Base-by-base conservation (phyloP, 768 basidiomycete species). In the Boletus subparvulus region DNA sequence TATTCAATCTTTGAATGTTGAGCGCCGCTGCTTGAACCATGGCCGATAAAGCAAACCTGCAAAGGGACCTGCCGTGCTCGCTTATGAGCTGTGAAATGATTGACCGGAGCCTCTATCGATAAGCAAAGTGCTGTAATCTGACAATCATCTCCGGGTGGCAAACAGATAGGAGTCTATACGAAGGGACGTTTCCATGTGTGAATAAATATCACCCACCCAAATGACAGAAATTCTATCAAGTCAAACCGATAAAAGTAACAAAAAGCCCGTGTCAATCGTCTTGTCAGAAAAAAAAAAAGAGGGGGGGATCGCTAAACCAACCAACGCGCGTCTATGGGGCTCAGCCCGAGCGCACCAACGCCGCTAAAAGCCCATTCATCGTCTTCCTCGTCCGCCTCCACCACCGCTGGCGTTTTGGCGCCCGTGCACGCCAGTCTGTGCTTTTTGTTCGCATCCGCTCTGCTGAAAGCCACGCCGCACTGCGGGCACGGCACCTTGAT, bases 361-460 rank as follows among this genome's bases (percentile, higher is more conserved):
- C 58, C 63, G 54, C 60, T 37, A 37, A n/a, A 24, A 44, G 42
- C 26, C 47, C 53, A 17, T 42, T 37, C 42, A 9, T 37, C 16
- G 37, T 46, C 54, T 43, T 52, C 44, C 24, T 47, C 52, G n/a
- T 17, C 16, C 9, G 14, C 46, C 6, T 16, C 55, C 39, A 24
- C 33, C 50, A 46, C 32, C 46, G 21, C 50, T 14, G 44, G 1
- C 14, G 5, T 39, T 12, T 5, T 41, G 21, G 16, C 17, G 4
- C 64, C 59, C 14, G 41, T 10, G 16, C 68, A 69, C 10, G 52
- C 50, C 32, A 26, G 35, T 3, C 10, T 44, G 19, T 70, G 69
- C 43, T 71, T 70, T 33, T 32, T 69, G 14, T 24, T 54, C 37
- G 69, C 69, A 45, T 70, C 69, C 26, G 52, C 52, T 43, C 69